These are phyloP conservation scores for Sclerotinia subarctica DNA, from an alignment of 2,329 filamentous ascomycete species.

Conservation along the genomic window DNA sequence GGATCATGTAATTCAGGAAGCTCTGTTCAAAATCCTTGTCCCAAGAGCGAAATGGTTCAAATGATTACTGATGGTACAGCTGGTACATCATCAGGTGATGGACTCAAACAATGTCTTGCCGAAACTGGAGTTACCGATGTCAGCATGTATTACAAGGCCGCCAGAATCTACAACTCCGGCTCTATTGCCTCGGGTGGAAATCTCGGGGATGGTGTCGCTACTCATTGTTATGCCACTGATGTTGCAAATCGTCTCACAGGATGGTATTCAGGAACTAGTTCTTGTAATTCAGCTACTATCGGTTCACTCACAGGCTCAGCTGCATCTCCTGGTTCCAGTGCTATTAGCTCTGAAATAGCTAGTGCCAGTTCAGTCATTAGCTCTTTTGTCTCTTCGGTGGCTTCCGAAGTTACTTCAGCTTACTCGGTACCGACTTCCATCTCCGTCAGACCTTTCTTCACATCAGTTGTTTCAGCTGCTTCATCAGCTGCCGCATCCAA, in stretches of 20 bases:
- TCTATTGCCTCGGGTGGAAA: constrained; percentile 38
- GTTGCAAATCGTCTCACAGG: constrained; percentile 32
- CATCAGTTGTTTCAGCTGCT: neutral
- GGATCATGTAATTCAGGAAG: constrained; percentile 29
- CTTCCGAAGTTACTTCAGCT: neutral
- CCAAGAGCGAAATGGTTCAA: constrained; percentile 31
- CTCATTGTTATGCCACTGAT: constrained; percentile 32
- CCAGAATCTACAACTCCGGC: constrained; percentile 45
- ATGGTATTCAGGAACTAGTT: constrained; percentile 18
- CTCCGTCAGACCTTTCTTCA: neutral
- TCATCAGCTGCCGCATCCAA: neutral
- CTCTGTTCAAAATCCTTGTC: constrained; percentile 19
- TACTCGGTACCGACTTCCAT: neutral
- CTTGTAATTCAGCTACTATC: constrained; percentile 24
- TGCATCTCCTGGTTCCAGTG: constrained; percentile 3
- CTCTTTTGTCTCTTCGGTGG: neutral
- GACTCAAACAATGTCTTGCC: constrained; percentile 31
- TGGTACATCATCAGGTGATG: constrained; percentile 33
- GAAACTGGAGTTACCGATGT: constrained; percentile 32
- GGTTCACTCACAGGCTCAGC: constrained; percentile 17
- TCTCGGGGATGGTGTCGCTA: constrained; percentile 33
- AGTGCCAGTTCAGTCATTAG: neutral
- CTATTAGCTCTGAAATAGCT: neutral
- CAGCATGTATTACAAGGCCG: constrained; percentile 39
- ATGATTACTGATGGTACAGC: constrained; percentile 37